Evolutionary conservation across 2,329 filamentous ascomycete genomes (phyloP), one percentile per base, ranked within the genome.

Genomic region (Cyphellophora europaea): DNA sequence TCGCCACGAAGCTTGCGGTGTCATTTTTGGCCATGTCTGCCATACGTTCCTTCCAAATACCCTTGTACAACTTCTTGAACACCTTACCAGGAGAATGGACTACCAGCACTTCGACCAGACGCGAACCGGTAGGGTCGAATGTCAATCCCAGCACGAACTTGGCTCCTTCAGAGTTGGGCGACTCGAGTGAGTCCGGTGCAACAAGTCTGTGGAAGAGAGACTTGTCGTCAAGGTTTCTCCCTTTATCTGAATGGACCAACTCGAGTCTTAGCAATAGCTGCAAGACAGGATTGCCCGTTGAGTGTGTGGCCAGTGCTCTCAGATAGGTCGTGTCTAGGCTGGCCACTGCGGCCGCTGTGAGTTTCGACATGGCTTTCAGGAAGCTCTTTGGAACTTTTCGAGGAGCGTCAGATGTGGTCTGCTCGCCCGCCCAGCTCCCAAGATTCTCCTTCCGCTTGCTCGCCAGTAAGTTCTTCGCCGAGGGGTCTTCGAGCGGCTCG

Each of bases 401-500:
- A 61, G 34, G 77, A 63, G 14, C 65, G 49, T 40, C 65, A 56
- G 8, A 56, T 50, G 28, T 57, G 59, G 36, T 61, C 6, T 66
- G 60, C 2, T 71, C 67, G 2, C 63, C 65, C 2, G 65, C 58
- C 28, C 72, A 71, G 3, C 72, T 65, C 2, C 73, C 72, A 32
- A 93, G 71, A 47, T 82, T 79, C 59, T 96, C 88, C 61, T 96
- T 96, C 62, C 79, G 88, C 59, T 85, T 88, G 67, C 89, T 94
- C 55, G 89, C 84, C 30, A 95, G 62, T n/a, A 93, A 63, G 1
- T 79, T 78, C 55, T 79, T 79, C 15, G 72, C 77, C 1, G 78
- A 72, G 0, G 72, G 62, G 38, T 81, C 75, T 38, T 86, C 77
- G 4, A 95, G 64, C 0, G 88, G 79, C 40, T 84, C 73, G 5